Conservation (phyloP, 768 basidiomycete genomes). For the Clitopilus hobsonii region DNA sequence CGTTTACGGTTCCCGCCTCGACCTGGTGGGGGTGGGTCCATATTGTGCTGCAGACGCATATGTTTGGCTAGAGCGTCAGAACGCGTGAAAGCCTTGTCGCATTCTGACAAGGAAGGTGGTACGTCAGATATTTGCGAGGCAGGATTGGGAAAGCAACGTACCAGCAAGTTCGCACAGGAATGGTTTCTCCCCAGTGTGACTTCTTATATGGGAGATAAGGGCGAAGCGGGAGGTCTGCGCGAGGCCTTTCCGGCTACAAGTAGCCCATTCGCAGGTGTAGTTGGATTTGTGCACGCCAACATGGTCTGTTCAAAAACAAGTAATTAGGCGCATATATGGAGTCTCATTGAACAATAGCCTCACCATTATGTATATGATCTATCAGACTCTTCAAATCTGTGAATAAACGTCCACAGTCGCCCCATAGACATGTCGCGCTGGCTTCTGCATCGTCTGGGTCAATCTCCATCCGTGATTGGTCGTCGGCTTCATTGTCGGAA, state of each 20-base stretch:
- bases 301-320: no score
- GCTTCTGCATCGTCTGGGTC: slow-evolving; percentile 33
- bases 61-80: slow-evolving; percentile 93
- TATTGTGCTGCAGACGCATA: slow-evolving; percentile 84
- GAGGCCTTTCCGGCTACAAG: slow-evolving; percentile 74
- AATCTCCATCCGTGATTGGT: neutral
- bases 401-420: slow-evolving; percentile 71
- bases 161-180: slow-evolving; percentile 81
- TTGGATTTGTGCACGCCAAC: slow-evolving; percentile 80
- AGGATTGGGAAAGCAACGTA: slow-evolving; percentile 27
- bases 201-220: slow-evolving; percentile 84
- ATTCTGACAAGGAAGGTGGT: slow-evolving; percentile 48
- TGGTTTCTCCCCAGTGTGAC: slow-evolving; percentile 93
- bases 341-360: slow-evolving; percentile 22
- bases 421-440: slow-evolving; percentile 80
- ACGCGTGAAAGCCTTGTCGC: slow-evolving; percentile 92
- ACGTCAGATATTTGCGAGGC: slow-evolving; percentile 4
- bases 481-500: neutral
- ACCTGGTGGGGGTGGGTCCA: slow-evolving; percentile 67
- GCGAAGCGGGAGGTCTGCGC: slow-evolving; percentile 88
- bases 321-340: no score
- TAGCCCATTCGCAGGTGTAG: slow-evolving; percentile 88
- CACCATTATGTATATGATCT: slow-evolving; percentile 79
- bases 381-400: slow-evolving; percentile 71
- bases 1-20: slow-evolving; percentile 69